Evolutionary conservation across 2,329 filamentous ascomycete species (phyloP).

Genomic region (Aciculosporium take): DNA sequence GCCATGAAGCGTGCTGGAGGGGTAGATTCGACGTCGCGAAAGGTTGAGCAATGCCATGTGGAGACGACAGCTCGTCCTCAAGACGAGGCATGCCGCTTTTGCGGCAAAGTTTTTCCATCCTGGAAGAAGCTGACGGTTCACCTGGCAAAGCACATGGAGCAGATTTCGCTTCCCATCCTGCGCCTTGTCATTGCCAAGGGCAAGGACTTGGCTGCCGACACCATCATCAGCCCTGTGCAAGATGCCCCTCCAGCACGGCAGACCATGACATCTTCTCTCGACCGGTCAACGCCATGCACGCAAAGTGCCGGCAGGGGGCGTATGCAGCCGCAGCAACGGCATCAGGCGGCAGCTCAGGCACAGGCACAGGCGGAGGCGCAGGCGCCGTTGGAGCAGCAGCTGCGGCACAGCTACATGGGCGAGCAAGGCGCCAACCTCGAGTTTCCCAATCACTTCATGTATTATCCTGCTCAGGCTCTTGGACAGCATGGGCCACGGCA

Average conservation of each 20-base stretch:
- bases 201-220: constrained; percentile 41
- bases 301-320: constrained; percentile 9
- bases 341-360: neutral
- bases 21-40: constrained; percentile 55
- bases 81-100: constrained; percentile 78
- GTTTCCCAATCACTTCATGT: constrained; percentile 12
- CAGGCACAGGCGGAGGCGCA: constrained; percentile 10
- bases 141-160: constrained; percentile 86
- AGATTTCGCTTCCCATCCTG: constrained; percentile 71
- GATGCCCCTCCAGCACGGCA: constrained; percentile 31
- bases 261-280: constrained; percentile 13
- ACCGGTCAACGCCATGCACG: constrained; percentile 10
- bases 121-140: constrained; percentile 96
- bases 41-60: constrained; percentile 63
- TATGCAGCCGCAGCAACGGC: constrained; percentile 10
- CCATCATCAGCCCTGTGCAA: constrained; percentile 53
- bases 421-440: constrained; percentile 8
- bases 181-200: constrained; percentile 35
- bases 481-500: constrained; percentile 14
- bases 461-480: constrained; percentile 16
- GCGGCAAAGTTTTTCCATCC: constrained; percentile 61
- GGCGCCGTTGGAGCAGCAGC: neutral
- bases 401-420: neutral
- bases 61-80: constrained; percentile 52
- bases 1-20: constrained; percentile 45